A percentile compares a stretch with the other conserved stretches of the same genome.
phyloP scores from a whole-genome alignment of 768 basidiomycete species.

The Pluteus cervinus region DNA sequence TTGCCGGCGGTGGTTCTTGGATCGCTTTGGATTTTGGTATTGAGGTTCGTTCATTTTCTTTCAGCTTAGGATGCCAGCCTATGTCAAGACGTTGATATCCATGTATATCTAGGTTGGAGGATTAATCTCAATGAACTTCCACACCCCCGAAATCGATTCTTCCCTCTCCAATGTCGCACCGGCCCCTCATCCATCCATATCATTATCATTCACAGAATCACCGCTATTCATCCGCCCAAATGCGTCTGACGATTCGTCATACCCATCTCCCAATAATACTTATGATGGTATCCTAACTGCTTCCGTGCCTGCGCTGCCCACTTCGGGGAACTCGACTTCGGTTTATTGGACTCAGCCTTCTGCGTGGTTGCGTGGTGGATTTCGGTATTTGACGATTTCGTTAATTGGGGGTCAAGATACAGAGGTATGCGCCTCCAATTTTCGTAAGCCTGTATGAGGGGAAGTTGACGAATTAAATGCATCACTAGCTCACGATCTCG shows the following conservation, averaged over 20 bases:
- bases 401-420: conserved; percentile 22
- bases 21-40: conserved; percentile 49
- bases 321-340: no score
- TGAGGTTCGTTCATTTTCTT: conserved; percentile 29
- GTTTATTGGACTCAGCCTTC: conserved; percentile 47
- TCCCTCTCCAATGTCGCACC: not conserved
- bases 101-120: conserved; percentile 57
- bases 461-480: no score
- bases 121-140: conserved; percentile 42
- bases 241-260: conserved; percentile 48
- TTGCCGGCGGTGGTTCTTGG: conserved; percentile 36
- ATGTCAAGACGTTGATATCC: not conserved
- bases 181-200: conserved; percentile 27
- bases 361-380: conserved; percentile 41
- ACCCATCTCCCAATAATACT: conserved; percentile 36
- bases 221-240: conserved; percentile 46
- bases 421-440: no score
- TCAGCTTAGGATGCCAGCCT: not conserved
- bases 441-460: no score
- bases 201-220: conserved; percentile 55
- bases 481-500: conserved; percentile 39
- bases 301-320: conserved; percentile 25
- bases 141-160: no score
- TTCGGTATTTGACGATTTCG: conserved; percentile 45
- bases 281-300: conserved; percentile 38